Evolutionary conservation across 106 monocot genomes (phyloP).

Genomic region (Iris macrosiphon): DNA sequence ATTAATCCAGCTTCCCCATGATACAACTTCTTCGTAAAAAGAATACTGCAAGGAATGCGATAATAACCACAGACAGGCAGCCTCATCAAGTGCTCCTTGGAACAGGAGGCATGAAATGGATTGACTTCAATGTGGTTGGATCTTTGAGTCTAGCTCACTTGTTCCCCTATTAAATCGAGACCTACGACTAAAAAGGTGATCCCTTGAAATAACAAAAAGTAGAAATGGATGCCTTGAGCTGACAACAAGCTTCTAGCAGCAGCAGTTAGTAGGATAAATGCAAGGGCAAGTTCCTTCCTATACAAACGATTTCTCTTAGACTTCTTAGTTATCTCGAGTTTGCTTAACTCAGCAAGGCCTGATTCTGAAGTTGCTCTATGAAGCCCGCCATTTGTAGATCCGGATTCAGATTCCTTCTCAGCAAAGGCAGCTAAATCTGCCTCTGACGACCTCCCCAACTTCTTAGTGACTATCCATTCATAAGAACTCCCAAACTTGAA

Average conservation of each 20-base stretch:
- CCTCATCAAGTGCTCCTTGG: too few relatives aligned
- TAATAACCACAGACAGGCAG: too few relatives aligned
- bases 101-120: neutral
- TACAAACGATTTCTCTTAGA: constrained; percentile 25
- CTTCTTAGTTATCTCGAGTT: constrained; percentile 29
- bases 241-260: constrained; percentile 50
- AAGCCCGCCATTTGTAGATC: constrained; percentile 13
- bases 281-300: constrained; percentile 35
- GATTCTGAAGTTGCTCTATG: constrained; percentile 46
- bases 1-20: too few relatives aligned
- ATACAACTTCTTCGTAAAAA: too few relatives aligned
- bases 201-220: constrained; percentile 65
- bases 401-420: constrained; percentile 27
- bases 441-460: constrained; percentile 62
- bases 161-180: constrained; percentile 65
- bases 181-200: constrained; percentile 55
- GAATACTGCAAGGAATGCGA: too few relatives aligned
- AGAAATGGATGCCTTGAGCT: constrained; percentile 69
- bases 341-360: constrained; percentile 29
- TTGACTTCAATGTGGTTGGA: too few relatives aligned
- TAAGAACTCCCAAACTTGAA: constrained; percentile 76
- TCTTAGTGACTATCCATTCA: constrained; percentile 78
- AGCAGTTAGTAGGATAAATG: constrained; percentile 51
- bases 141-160: constrained; percentile 25
- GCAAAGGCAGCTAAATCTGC: constrained; percentile 41